These are phyloP conservation scores for Mycena floridula DNA, from an alignment of 768 basidiomycete genomes.

Conservation along the genomic window DNA sequence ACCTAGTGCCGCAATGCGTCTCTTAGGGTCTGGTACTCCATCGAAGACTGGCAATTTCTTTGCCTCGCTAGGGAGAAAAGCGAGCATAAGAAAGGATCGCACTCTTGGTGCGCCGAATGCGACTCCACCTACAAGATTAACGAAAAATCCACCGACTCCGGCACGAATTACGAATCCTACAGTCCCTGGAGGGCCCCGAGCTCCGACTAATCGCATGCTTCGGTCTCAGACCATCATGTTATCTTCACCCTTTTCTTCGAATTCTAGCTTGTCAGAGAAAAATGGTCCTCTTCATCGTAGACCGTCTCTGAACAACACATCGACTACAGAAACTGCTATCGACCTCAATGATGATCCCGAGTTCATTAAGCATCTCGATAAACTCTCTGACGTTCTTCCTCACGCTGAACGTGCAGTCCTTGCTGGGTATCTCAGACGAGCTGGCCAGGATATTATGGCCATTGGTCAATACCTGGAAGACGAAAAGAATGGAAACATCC, in stretches of 20 bases:
- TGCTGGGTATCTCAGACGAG: conserved; percentile 63
- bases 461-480: conserved; percentile 85
- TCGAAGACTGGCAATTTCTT: conserved; percentile 62
- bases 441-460: conserved; percentile 79
- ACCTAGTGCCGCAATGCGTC: conserved; percentile 29
- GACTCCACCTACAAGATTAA: conserved; percentile 28
- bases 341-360: conserved; percentile 29
- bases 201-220: conserved; percentile 53
- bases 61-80: conserved; percentile 66
- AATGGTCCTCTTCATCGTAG: conserved; percentile 25
- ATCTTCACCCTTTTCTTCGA: conserved; percentile 22
- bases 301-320: conserved; percentile 24
- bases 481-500: conserved; percentile 70
- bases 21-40: no score
- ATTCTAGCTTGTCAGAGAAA: conserved; percentile 16
- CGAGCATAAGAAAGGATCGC: conserved; percentile 37
- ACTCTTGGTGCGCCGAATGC: conserved; percentile 10
- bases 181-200: conserved; percentile 72
- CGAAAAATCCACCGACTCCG: conserved; percentile 28
- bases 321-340: not conserved
- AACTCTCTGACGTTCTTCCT: conserved; percentile 63
- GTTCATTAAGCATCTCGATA: conserved; percentile 65
- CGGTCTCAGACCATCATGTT: conserved; percentile 65
- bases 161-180: conserved; percentile 33
- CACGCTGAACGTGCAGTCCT: conserved; percentile 64